These are phyloP conservation scores for Talaromyces sp. DNA, from an alignment of 2,329 filamentous ascomycete species.

Conservation along the genomic window DNA sequence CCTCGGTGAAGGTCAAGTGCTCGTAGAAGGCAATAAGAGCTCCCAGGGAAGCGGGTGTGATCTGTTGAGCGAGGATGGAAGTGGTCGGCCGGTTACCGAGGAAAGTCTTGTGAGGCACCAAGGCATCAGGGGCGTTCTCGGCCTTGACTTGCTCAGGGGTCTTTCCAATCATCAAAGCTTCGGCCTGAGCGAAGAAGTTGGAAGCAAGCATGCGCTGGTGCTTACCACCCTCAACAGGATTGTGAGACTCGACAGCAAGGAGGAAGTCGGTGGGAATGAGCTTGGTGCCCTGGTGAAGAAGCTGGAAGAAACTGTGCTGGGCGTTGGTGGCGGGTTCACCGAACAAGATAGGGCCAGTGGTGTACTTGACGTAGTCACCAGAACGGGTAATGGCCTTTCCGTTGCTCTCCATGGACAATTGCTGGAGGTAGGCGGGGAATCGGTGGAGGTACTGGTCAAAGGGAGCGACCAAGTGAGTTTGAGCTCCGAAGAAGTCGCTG, in stretches of 20 bases:
- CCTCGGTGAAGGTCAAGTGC: slow-evolving; percentile 96
- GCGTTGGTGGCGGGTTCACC: slow-evolving; percentile 98
- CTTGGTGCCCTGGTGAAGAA: slow-evolving; percentile 98
- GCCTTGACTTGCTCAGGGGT: slow-evolving; percentile 49
- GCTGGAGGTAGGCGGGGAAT: slow-evolving; percentile 98
- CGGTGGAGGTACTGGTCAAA: slow-evolving; percentile 99
- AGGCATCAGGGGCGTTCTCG: slow-evolving; percentile 48
- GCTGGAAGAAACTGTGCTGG: slow-evolving; percentile 99
- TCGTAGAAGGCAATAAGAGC: slow-evolving; percentile 98
- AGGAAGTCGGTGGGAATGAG: slow-evolving; percentile 98
- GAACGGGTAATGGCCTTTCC: slow-evolving; percentile 93
- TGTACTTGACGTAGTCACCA: slow-evolving; percentile 90
- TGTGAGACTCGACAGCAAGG: slow-evolving; percentile 92
- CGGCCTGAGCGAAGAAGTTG: slow-evolving; percentile 52
- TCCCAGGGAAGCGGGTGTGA: slow-evolving; percentile 89
- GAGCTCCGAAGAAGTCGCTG: slow-evolving; percentile 96
- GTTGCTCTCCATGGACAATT: slow-evolving; percentile 99
- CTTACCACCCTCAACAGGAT: slow-evolving; percentile 85
- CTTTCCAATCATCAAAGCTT: slow-evolving; percentile 56
- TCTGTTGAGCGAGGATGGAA: slow-evolving; percentile 87
- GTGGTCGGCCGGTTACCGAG: slow-evolving; percentile 95
- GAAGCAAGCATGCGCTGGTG: slow-evolving; percentile 71
- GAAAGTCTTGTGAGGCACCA: slow-evolving; percentile 99
- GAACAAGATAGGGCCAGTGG: slow-evolving; percentile 91
- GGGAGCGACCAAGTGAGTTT: slow-evolving; percentile 94